Conservation (phyloP, 768 basidiomycete genomes). For the Suillus hirtellus region DNA sequence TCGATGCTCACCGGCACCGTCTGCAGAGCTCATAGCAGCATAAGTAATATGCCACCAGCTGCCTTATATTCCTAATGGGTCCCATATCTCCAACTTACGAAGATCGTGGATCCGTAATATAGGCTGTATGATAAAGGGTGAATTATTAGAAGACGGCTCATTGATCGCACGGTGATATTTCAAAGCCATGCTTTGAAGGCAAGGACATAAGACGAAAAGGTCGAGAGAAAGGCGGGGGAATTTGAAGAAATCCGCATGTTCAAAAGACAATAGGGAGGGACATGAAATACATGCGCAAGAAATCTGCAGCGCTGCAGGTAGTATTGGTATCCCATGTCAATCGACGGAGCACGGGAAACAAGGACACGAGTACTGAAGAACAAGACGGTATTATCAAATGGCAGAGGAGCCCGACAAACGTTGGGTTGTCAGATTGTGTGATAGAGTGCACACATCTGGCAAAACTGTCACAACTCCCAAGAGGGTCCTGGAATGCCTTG, state of each 20-base stretch:
- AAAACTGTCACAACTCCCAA: background rate
- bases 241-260: background rate
- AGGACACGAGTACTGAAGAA: conserved; percentile 16
- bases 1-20: too few species aligned
- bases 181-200: background rate
- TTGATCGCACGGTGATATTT: background rate
- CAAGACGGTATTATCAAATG: conserved; percentile 15
- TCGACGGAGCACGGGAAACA: conserved; percentile 24
- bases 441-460: background rate
- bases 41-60: too few species aligned
- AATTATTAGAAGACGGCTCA: too few species aligned
- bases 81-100: too few species aligned
- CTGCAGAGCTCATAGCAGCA: too few species aligned
- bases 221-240: background rate
- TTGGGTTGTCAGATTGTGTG: background rate
- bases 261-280: conserved; percentile 12
- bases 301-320: conserved; percentile 22
- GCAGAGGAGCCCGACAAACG: background rate
- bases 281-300: conserved; percentile 24
- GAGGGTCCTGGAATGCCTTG: background rate
- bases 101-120: too few species aligned
- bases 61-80: too few species aligned
- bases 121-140: too few species aligned
- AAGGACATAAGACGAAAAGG: background rate
- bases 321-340: conserved; percentile 24